These are phyloP conservation scores for Trichoderma sp. DNA, from an alignment of 2,329 filamentous ascomycete genomes.

Conservation along the genomic window DNA sequence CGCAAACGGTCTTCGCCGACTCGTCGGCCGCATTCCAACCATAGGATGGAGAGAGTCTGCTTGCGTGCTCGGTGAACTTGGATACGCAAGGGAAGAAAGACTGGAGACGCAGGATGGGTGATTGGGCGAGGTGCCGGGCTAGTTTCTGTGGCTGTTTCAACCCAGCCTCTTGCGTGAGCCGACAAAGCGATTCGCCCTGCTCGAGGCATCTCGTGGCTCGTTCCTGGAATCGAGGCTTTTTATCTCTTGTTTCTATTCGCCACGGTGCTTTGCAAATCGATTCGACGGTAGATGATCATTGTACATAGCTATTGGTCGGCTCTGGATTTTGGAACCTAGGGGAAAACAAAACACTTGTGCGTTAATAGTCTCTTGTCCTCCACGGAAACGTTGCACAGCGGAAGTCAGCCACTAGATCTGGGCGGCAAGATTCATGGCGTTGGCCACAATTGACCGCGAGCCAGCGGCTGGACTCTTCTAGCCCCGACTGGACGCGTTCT, in stretches of 20 bases:
- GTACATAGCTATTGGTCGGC: background rate
- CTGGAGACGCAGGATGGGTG: background rate
- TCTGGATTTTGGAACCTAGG: background rate
- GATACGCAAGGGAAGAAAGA: background rate
- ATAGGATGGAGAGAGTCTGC: background rate
- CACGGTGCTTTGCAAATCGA: background rate
- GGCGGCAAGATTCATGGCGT: background rate
- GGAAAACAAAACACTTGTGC: background rate
- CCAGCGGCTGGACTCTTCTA: background rate
- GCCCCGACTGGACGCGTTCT: background rate
- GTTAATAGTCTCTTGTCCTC: background rate
- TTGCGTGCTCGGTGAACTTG: constrained; percentile 2
- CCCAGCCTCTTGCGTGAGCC: background rate
- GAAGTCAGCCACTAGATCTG: background rate
- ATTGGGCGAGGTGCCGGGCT: background rate
- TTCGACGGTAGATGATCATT: background rate
- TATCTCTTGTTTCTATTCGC: background rate
- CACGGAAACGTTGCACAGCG: background rate
- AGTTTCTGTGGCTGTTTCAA: constrained; percentile 1
- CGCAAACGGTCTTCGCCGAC: too few relatives aligned
- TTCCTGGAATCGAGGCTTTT: constrained; percentile 3
- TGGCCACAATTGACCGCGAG: background rate
- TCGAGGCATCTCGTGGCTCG: background rate
- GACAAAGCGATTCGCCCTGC: background rate
- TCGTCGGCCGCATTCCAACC: constrained; percentile 1